These are phyloP conservation scores for Saccharomycopsis malanga DNA, from an alignment of 805 yeast genomes.

Conservation along the genomic window DNA sequence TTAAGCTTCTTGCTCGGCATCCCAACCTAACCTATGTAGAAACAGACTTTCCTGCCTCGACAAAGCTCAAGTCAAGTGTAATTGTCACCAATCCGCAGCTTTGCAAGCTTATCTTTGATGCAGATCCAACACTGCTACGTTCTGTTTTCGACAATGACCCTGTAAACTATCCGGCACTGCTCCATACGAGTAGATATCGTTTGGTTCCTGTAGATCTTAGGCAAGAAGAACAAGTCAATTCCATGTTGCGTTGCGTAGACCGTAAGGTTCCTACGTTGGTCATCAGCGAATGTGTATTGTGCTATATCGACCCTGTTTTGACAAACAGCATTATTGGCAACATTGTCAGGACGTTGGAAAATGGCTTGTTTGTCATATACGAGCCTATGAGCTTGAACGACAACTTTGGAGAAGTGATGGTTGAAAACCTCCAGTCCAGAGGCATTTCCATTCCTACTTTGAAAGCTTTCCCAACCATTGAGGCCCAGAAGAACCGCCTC, in stretches of 20 bases:
- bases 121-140: not conserved
- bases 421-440: constrained; percentile 47
- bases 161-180: constrained; percentile 14
- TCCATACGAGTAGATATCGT: constrained; percentile 40
- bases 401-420: constrained; percentile 64
- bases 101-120: not conserved
- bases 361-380: constrained; percentile 41
- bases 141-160: not conserved
- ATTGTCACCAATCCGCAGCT: constrained; percentile 30
- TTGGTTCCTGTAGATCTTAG: constrained; percentile 53
- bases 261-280: constrained; percentile 47
- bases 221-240: constrained; percentile 22
- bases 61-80: constrained; percentile 43
- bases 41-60: constrained; percentile 54
- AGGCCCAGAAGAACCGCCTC: constrained; percentile 29
- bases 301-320: constrained; percentile 52
- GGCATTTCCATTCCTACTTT: constrained; percentile 60
- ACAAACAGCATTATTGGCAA: constrained; percentile 39
- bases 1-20: constrained; percentile 34
- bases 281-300: constrained; percentile 69
- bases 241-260: constrained; percentile 27
- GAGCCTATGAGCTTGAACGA: constrained; percentile 64
- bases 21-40: constrained; percentile 43
- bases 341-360: constrained; percentile 30
- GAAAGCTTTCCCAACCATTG: constrained; percentile 42